These are phyloP conservation scores for Helenozyma baotianmanensis DNA, from an alignment of 805 yeast genomes.

Conservation along the genomic window DNA sequence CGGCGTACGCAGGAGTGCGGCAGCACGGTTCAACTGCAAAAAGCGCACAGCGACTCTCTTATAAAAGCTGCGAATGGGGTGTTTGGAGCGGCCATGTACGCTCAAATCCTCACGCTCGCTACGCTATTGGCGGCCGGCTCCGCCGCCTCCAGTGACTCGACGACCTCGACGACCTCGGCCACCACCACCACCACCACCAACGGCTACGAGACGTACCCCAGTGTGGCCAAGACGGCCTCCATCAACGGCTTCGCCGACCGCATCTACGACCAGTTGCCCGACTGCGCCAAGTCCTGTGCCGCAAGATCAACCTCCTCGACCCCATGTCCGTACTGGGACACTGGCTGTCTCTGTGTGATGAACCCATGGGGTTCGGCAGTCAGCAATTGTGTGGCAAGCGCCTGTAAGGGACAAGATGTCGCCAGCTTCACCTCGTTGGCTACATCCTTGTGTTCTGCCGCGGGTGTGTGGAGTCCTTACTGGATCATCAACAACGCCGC, in stretches of 20 bases:
- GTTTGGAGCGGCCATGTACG: constrained; percentile 1
- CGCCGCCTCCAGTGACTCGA: too few species aligned
- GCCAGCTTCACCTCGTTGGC: constrained; percentile 24
- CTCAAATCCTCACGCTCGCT: constrained; percentile 7
- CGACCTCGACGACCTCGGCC: too few species aligned
- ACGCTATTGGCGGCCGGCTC: constrained; percentile 6
- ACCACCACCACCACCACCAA: constrained; percentile 3
- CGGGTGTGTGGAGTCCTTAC: constrained; percentile 30
- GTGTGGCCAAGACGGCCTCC: constrained; percentile 34
- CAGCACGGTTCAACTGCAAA: too few species aligned
- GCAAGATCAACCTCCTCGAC: constrained; percentile 24
- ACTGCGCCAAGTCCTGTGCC: constrained; percentile 33
- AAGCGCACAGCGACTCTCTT: not conserved
- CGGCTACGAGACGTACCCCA: too few species aligned
- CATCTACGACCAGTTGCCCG: constrained; percentile 25
- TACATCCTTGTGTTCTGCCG: constrained; percentile 26
- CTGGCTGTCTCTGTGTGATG: constrained; percentile 42
- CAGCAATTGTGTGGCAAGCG: constrained; percentile 25
- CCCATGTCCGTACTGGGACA: constrained; percentile 43
- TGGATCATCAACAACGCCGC: constrained; percentile 23
- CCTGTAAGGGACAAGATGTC: constrained; percentile 26
- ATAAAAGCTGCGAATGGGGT: constrained; percentile 1
- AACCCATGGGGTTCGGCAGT: constrained; percentile 26
- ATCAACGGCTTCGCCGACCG: constrained; percentile 39
- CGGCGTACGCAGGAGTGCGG: too few species aligned